Conservation (phyloP, 768 basidiomycete species). For the Naganishia vaughanmartiniae region DNA sequence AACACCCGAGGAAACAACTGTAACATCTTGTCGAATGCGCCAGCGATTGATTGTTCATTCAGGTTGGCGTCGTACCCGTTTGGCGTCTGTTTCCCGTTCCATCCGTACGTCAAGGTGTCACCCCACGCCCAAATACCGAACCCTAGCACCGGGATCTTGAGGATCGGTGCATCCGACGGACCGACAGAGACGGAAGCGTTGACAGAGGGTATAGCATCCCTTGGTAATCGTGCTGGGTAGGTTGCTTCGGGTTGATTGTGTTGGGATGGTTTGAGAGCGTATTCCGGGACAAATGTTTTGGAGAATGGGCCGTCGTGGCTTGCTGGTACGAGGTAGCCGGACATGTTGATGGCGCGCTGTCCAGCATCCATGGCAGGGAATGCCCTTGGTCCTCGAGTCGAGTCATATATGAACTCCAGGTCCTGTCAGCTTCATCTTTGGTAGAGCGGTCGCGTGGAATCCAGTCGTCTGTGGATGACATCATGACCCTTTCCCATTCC, state of each 20-base stretch:
- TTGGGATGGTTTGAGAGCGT: background rate
- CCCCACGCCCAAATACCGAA: conserved; percentile 21
- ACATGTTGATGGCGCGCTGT: background rate
- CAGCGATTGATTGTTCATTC: conserved; percentile 7
- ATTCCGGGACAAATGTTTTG: background rate
- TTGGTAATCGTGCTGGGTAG: background rate
- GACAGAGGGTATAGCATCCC: background rate
- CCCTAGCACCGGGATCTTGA: background rate
- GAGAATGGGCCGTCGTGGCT: conserved; percentile 2
- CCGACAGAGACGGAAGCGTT: background rate
- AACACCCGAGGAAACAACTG: conserved; percentile 10
- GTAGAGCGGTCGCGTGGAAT: too few relatives aligned
- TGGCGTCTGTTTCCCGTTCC: conserved; percentile 17
- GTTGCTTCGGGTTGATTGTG: background rate
- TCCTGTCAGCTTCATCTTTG: too few relatives aligned
- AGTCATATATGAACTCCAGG: too few relatives aligned
- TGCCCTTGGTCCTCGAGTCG: too few relatives aligned
- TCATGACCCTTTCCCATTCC: background rate
- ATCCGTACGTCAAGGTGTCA: conserved; percentile 16
- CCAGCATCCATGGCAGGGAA: too few relatives aligned
- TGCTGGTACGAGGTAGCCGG: background rate
- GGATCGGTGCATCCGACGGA: background rate
- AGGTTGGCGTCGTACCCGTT: conserved; percentile 14
- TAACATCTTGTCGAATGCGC: conserved; percentile 14
- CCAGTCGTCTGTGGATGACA: too few relatives aligned